A percentile compares a stretch with the other conserved stretches of the same genome.
phyloP scores from a whole-genome alignment of 192 early-diverging fungal genomes.

The Endogone sp. region DNA sequence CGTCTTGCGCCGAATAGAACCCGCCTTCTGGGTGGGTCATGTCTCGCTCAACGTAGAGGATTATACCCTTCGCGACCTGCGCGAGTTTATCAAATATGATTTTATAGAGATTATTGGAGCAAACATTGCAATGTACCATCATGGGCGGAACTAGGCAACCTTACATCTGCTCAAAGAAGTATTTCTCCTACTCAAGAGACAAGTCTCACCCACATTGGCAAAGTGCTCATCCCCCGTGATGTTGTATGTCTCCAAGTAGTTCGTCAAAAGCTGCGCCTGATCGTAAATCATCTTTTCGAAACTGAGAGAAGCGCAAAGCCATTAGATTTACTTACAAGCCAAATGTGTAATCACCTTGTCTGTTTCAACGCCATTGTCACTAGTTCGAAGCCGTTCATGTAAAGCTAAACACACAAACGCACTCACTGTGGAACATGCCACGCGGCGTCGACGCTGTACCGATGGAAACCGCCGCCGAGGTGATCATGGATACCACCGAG shows the following conservation, averaged over 20 bases:
- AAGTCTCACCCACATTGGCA: background rate
- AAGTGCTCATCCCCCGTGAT: background rate
- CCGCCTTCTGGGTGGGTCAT: constrained; percentile 41
- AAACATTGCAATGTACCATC: no score
- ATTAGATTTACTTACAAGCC: background rate
- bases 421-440: background rate
- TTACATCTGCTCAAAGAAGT: no score
- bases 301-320: constrained; percentile 57
- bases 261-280: constrained; percentile 55
- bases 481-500: constrained; percentile 21
- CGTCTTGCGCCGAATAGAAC: constrained; percentile 65
- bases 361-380: no score
- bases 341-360: no score
- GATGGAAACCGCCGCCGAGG: constrained; percentile 42
- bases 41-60: constrained; percentile 51
- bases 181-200: no score
- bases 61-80: constrained; percentile 41
- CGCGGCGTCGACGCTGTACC: constrained; percentile 11
- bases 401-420: background rate
- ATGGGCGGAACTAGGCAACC: no score
- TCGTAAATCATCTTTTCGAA: constrained; percentile 74
- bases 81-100: constrained; percentile 43
- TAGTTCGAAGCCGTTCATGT: no score
- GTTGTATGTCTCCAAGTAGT: constrained; percentile 33
- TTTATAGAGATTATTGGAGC: no score